Conservation (phyloP, 164 flowering plant species). For the Tinospora cordifolia region DNA sequence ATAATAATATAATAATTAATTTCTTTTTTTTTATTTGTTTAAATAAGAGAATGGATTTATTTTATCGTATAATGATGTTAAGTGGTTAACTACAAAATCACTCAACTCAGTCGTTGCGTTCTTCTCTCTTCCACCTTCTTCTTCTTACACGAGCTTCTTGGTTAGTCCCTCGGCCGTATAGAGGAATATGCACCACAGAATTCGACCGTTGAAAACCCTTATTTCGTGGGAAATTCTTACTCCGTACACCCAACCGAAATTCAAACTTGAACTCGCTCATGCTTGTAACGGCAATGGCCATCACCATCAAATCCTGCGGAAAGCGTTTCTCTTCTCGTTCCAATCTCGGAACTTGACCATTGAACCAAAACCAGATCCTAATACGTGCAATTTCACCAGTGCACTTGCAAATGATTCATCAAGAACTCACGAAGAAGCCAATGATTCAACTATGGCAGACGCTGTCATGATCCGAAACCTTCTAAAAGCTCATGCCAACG, state of each 20-base stretch:
- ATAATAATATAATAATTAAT: too few relatives aligned
- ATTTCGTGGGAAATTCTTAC: conserved; percentile 9
- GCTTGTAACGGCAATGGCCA: background rate
- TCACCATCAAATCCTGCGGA: conserved; percentile 4
- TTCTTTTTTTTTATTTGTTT: too few relatives aligned
- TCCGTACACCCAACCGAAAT: conserved; percentile 10
- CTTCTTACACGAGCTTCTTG: too few relatives aligned
- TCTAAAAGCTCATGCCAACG: conserved; percentile 29
- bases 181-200: conserved; percentile 6
- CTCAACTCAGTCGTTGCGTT: too few relatives aligned
- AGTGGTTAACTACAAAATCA: too few relatives aligned
- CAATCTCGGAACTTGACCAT: conserved; percentile 3
- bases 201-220: conserved; percentile 14
- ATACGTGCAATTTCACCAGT: background rate
- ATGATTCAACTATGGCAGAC: conserved; percentile 7
- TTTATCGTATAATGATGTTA: too few relatives aligned
- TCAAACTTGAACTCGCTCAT: conserved; percentile 11
- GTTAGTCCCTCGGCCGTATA: too few relatives aligned
- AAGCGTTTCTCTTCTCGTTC: background rate
- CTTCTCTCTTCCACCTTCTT: too few relatives aligned
- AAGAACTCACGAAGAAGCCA: background rate
- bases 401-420: background rate
- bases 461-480: conserved; percentile 43
- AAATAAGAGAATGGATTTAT: too few relatives aligned
- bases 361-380: background rate